Evolutionary conservation across 331 rosid species (phyloP), one percentile per base, ranked within the genome.

Genomic region (Quercus phellos): DNA sequence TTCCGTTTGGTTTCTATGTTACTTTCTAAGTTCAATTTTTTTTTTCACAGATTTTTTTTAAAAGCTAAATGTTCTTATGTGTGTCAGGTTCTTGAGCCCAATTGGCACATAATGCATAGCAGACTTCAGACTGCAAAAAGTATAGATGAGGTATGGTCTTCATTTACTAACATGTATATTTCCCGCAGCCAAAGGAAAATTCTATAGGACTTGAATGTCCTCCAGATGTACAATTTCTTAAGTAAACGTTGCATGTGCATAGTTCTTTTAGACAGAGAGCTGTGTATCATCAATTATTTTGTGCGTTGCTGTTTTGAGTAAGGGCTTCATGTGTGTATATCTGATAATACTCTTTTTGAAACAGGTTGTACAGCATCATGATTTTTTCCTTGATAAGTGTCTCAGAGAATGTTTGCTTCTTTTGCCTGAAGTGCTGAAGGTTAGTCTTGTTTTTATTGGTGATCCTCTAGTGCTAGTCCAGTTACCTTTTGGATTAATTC

Each of bases 341-440:
- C 67, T 76, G 81, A 46, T 85, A 70, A 85, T 72, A 72, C 12
- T 84, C 74, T 87, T 72, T 82, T 59, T 89, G 83, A 76, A 81
- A 77, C 94, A 93, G 99, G 99, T 94, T 80, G 89, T 92, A 64
- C 97, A 92, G 70, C 94, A 94, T 79, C 99, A 94, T 64, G 99
- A 94, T 78, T 85, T 88, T 87, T 92, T 94, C 85, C 99, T 94
- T 5, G 92, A 92, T 82, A 92, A 94, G 87, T 92, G 99, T 80
- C 85, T 94, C 84, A 85, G 97, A 77, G 97, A 93, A 85, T 94
- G 99, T 74, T 90, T 94, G 81, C 97, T 94, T 84, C 90, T 88
- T 78, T 86, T 90, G 84, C 97, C 99, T 30, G 96, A 92, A 83
- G 78, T 92, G 82, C 88, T 94, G 69, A 90, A 94, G 98, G 98